Evolutionary conservation across 176 grass and related monocot genomes (phyloP).

Genomic region (Oryza officinalis): DNA sequence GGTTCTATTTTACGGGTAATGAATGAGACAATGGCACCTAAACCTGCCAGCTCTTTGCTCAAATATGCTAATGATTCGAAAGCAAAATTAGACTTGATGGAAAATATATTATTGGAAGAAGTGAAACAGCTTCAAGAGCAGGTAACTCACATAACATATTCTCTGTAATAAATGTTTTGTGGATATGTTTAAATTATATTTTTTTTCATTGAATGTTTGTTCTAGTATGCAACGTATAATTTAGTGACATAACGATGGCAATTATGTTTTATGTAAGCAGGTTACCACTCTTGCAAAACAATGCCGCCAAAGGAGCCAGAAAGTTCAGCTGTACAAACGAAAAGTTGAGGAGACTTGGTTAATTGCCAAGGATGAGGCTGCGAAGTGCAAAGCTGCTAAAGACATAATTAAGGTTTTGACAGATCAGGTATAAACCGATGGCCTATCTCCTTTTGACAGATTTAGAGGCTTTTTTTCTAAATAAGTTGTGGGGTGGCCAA

Average conservation of each 20-base stretch:
- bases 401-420: constrained; percentile 83
- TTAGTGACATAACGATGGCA: not conserved
- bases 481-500: not conserved
- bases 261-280: constrained; percentile 47
- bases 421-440: constrained; percentile 62
- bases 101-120: constrained; percentile 69
- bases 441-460: not conserved
- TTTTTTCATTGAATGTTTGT: not conserved
- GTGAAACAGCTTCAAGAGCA: constrained; percentile 65
- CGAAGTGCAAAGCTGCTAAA: constrained; percentile 87
- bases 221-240: not conserved
- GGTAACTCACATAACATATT: constrained; percentile 42
- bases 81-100: constrained; percentile 49
- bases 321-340: constrained; percentile 73
- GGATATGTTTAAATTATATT: not conserved
- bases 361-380: constrained; percentile 68
- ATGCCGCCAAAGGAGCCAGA: constrained; percentile 72
- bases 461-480: not conserved
- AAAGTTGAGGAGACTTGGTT: constrained; percentile 89
- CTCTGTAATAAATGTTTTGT: not conserved
- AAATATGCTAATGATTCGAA: constrained; percentile 34
- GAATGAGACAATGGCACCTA: constrained; percentile 9
- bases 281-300: constrained; percentile 65
- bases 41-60: constrained; percentile 9
- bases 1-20: constrained; percentile 12